These are phyloP conservation scores for Lasiosphaeria hispida DNA, from an alignment of 495 filamentous ascomycete species.

Conservation along the genomic window DNA sequence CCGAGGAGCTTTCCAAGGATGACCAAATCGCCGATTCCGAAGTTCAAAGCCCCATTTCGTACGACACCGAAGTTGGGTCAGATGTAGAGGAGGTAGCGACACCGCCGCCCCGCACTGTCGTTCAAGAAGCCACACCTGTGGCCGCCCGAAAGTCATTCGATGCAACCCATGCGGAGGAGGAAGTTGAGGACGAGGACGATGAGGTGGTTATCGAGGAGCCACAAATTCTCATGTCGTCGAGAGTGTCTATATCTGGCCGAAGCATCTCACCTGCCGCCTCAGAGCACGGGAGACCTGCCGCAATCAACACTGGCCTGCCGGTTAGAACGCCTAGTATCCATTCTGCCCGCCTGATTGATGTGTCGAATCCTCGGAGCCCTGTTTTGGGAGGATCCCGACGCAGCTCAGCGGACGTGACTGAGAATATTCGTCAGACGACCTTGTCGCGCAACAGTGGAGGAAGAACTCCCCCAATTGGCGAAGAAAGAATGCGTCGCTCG, in stretches of 20 bases:
- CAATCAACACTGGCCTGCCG: constrained; percentile 39
- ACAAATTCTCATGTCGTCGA: constrained; percentile 52
- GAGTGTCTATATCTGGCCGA: constrained; percentile 52
- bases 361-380: constrained; percentile 47
- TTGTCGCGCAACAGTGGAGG: constrained; percentile 36
- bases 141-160: not conserved
- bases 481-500: constrained; percentile 28
- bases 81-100: no score
- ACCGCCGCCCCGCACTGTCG: no score
- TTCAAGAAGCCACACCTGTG: not conserved
- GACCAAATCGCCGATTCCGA: no score
- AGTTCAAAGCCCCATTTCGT: no score
- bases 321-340: constrained; percentile 50
- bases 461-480: constrained; percentile 41
- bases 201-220: constrained; percentile 50
- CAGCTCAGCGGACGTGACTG: constrained; percentile 41
- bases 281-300: constrained; percentile 36
- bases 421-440: constrained; percentile 33
- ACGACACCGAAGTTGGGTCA: no score
- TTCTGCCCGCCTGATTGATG: constrained; percentile 54
- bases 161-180: constrained; percentile 18
- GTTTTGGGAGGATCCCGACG: constrained; percentile 34
- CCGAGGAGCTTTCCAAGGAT: no score
- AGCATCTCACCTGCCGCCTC: constrained; percentile 41
- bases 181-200: constrained; percentile 35